Evolutionary conservation across 306 rosid species (phyloP), one percentile per base, ranked within the genome.

Genomic region (Abrus precatorius): DNA sequence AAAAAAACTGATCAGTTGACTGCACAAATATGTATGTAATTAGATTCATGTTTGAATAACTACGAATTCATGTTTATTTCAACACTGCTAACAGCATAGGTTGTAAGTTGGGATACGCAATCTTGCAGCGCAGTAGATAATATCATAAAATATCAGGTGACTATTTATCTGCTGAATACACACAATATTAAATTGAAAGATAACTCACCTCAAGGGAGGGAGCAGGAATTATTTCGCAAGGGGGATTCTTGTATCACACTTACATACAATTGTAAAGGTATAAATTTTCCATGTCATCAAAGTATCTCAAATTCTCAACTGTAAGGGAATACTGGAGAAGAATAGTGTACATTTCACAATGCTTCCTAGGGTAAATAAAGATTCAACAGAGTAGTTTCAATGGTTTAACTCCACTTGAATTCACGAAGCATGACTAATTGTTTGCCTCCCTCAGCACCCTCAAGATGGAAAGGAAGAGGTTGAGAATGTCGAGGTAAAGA

Each of bases 391-490:
- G 74, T 27, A 67, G 20, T 82, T 75, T 71, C 50, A 83, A 30
- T 43, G 47, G 75, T 64, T 75, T 75, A 41, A 33, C 67, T 47
- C 43, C 59, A 63, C 67, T 44, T 74, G 73, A n/a, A 44, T 56
- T 57, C 14, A 20, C 5, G 5, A 2, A 57, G 69, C 52, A 82
- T 48, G 50, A 48, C 86, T 91, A 95, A 60, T 90, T 90, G 86
- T 92, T 86, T 27, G 88, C 90, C 79, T 78, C 69, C 87, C 94
- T 89, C 89, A 95, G 86, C 89, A 95, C 73, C 88, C 97, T 89
- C 90, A 95, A 78, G 82, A 95, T 95, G 75, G 95, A 44, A 32
- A 95, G 95, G 85, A 95, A 95, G 70, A 95, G 88, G 89, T 95
- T 95, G 69, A 95, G 89, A 32, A 95, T 86, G 82, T 95, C 97